Evolutionary conservation across 1,284 basidiomycete species (phyloP), one percentile per base, ranked within the genome.

Genomic region (Ganoderma lucidum): DNA sequence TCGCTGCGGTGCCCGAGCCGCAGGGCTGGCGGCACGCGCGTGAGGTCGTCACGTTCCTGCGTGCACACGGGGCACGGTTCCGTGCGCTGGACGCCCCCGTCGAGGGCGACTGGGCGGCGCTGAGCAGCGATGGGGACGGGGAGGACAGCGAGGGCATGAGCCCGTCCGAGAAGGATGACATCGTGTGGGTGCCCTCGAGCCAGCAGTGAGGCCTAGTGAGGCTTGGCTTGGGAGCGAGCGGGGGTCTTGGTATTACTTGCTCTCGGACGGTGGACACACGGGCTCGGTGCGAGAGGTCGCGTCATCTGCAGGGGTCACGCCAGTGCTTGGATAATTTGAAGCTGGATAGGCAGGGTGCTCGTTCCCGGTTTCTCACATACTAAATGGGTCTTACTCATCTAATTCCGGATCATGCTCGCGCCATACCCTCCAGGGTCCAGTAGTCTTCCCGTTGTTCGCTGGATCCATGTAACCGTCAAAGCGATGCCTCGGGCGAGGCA

Each of bases 11-110:
- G 15, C 65, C 74, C 28, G 79, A 79, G 69, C 78, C 77, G 62
- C 76, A 83, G 61, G 91, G 89, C 32, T 91, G 87, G 84, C 83
- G 92, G 70, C 81, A 79, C 74, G 88, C 87, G 55, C 80, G 80
- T 44, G 93, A 94, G 79, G 88, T 93, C 1, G 80, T 92, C 39
- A 77, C 79, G 58, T 94, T 90, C 78, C 80, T 95, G 80, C 85
- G 83, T 75, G 79, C 79, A 71, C 83, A 86, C 66, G 93, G 93
- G 0, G 93, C 91, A 53, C 89, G 86, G 79, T 85, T 93, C 74
- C 85, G 88, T 37, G 81, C 83, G 19, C 77, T 91, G 67, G 82
- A 82, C 55, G 79, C 77, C 60, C 77, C 76, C 60, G 82, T 87
- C 41, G 85, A 87, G 74, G 88, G 83, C 30, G 88, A 88, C 48